These are phyloP conservation scores for Zygotorulaspora sp. DNA, from an alignment of 805 yeast genomes.

Conservation along the genomic window DNA sequence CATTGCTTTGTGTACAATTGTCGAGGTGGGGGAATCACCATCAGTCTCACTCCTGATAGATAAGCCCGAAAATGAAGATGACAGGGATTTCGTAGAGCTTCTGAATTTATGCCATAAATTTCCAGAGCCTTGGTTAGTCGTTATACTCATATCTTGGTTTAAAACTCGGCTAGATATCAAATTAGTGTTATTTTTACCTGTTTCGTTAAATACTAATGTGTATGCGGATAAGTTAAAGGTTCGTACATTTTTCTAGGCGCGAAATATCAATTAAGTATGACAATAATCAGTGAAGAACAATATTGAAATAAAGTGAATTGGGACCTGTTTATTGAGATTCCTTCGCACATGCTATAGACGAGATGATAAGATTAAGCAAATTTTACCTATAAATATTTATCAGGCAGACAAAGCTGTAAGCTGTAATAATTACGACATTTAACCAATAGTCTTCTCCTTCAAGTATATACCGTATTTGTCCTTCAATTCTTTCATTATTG, in stretches of 20 bases:
- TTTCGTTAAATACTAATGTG: background rate
- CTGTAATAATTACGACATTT: too few species aligned
- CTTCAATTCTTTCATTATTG: constrained; percentile 86
- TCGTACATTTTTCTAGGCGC: too few species aligned
- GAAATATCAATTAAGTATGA: too few species aligned
- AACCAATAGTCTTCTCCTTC: constrained; percentile 71
- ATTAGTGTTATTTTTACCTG: background rate
- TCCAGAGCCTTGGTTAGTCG: constrained; percentile 18
- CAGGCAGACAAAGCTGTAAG: too few species aligned
- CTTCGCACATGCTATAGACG: too few species aligned
- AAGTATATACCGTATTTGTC: constrained; percentile 83
- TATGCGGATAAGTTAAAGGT: too few species aligned
- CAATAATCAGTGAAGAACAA: too few species aligned
- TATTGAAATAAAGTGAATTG: too few species aligned
- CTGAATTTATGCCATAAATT: constrained; percentile 33
- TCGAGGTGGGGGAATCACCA: constrained; percentile 40
- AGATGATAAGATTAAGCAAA: too few species aligned
- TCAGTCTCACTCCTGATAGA: constrained; percentile 38
- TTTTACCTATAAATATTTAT: too few species aligned
- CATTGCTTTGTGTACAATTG: constrained; percentile 44
- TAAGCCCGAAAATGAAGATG: constrained; percentile 27
- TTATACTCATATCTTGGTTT: constrained; percentile 6
- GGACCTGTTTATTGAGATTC: too few species aligned
- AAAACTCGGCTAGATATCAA: too few species aligned
- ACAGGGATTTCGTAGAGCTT: constrained; percentile 30